Evolutionary conservation across 306 rosid genomes (phyloP).

Genomic region (Casuarina cunninghamiana): DNA sequence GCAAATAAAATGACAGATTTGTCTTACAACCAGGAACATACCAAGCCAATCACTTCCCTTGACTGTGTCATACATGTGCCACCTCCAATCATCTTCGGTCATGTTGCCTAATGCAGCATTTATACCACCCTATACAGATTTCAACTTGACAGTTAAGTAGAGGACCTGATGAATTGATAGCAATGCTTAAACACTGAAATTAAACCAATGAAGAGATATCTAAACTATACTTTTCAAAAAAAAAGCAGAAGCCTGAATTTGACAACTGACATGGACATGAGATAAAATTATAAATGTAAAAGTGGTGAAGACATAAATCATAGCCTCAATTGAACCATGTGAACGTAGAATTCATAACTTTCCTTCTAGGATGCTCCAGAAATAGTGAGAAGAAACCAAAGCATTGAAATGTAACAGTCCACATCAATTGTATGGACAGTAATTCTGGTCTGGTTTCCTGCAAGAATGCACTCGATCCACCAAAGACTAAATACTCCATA

Average conservation of each 20-base stretch:
- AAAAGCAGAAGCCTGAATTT: background rate
- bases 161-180: background rate
- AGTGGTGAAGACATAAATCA: background rate
- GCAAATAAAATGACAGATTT: background rate
- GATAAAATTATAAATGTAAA: background rate
- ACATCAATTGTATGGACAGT: background rate
- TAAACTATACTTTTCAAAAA: constrained; percentile 11
- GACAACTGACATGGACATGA: background rate
- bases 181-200: background rate
- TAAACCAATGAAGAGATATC: constrained; percentile 9
- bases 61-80: constrained; percentile 98
- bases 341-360: background rate
- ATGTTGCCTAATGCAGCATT: constrained; percentile 93
- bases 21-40: constrained; percentile 7
- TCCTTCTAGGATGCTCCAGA: background rate
- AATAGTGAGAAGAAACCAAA: background rate
- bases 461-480: background rate
- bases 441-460: background rate
- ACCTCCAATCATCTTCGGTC: constrained; percentile 97
- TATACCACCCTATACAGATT: constrained; percentile 72
- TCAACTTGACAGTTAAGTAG: constrained; percentile 18
- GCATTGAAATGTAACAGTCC: background rate
- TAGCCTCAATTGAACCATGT: background rate
- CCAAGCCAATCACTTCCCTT: constrained; percentile 98
- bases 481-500: background rate